Conservation (phyloP, 2,329 filamentous ascomycete genomes). For the Penicillium sp. region DNA sequence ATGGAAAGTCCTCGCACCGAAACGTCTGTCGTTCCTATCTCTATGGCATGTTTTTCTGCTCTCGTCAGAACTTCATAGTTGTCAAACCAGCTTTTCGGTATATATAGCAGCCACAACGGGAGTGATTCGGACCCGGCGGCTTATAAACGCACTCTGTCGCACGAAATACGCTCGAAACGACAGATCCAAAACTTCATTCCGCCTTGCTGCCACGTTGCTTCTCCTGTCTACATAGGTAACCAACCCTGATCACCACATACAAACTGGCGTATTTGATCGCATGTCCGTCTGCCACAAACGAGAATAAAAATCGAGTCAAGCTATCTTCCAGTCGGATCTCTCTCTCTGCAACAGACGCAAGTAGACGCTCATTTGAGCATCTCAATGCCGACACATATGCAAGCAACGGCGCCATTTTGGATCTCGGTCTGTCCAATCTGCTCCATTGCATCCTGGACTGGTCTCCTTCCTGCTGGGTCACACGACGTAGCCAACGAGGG, state of each 20-base stretch:
- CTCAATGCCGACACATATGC: not conserved
- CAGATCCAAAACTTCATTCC: not conserved
- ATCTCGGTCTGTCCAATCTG: not conserved
- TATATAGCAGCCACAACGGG: not conserved
- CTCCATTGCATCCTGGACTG: constrained; percentile 3
- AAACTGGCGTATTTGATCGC: not conserved
- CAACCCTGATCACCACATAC: not conserved
- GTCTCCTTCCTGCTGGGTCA: not conserved
- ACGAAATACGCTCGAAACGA: not conserved
- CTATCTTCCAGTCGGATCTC: not conserved
- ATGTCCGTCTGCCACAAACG: not conserved
- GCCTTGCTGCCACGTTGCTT: not conserved
- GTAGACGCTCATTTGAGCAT: not conserved
- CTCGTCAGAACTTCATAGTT: not conserved
- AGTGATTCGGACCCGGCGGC: not conserved
- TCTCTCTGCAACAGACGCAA: not conserved
- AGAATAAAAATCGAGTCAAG: not conserved
- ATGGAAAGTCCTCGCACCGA: not conserved
- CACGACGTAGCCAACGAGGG: constrained; percentile 3
- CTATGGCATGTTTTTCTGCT: not conserved
- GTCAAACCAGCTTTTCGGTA: not conserved
- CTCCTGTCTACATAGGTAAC: not conserved
- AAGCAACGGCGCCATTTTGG: not conserved
- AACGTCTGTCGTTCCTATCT: not conserved
- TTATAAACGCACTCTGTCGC: not conserved